These are phyloP conservation scores for Cercospora berteroae DNA, from an alignment of 2,329 filamentous ascomycete genomes.

Conservation along the genomic window DNA sequence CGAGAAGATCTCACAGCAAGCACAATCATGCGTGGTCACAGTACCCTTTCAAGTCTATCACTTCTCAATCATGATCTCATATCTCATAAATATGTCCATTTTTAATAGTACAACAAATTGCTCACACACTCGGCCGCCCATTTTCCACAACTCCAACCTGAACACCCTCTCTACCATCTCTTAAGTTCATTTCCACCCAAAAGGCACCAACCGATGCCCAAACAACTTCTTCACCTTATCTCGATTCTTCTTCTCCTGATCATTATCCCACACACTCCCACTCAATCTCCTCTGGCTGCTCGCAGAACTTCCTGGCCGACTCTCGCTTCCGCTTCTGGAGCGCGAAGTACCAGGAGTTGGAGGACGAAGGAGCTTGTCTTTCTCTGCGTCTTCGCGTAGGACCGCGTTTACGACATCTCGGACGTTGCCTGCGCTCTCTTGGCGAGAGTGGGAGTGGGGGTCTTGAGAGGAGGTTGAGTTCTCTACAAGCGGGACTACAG, in stretches of 20 bases:
- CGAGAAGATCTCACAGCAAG: not conserved
- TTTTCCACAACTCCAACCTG: not conserved
- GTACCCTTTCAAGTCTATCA: not conserved
- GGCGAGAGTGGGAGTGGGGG: not conserved
- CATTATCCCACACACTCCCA: conserved; percentile 17
- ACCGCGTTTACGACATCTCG: conserved; percentile 9
- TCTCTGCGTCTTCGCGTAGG: conserved; percentile 7
- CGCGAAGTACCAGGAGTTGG: not conserved
- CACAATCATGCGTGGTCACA: not conserved
- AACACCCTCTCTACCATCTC: not conserved
- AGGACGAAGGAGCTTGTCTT: not conserved
- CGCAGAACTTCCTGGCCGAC: not conserved
- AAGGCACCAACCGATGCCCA: conserved; percentile 22
- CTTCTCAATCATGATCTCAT: not conserved
- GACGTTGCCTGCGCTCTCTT: not conserved
- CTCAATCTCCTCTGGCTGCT: conserved; percentile 1
- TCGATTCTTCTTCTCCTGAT: conserved; percentile 24
- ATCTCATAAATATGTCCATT: not conserved
- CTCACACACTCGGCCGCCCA: not conserved
- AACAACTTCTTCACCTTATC: conserved; percentile 17
- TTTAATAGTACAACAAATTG: not conserved
- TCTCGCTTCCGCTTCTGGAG: conserved; percentile 9
- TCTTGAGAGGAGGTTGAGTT: not conserved
- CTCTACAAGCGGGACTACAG: not conserved
- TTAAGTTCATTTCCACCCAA: not conserved